phyloP scores from a whole-genome alignment of 306 rosid species.

The Cucurbita argyrosperma region DNA sequence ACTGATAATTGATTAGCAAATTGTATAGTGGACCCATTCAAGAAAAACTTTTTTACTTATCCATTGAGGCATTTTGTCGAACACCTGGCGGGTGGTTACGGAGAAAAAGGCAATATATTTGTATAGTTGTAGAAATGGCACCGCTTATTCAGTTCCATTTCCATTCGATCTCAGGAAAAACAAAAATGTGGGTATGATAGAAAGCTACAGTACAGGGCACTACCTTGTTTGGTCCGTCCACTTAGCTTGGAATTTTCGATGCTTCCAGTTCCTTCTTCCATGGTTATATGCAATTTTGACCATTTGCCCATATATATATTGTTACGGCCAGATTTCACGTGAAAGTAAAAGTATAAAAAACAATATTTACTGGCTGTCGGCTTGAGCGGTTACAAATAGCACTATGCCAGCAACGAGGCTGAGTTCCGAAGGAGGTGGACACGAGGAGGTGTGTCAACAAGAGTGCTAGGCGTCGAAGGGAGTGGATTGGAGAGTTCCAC shows the following conservation, averaged over 20 bases:
- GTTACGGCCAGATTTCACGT: too few relatives aligned
- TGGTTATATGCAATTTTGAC: not conserved
- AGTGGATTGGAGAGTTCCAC: too few relatives aligned
- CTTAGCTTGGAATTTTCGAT: conserved; percentile 1
- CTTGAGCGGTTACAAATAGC: too few relatives aligned
- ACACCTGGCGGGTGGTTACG: not conserved
- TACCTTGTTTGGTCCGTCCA: conserved; percentile 1
- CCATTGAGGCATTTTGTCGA: conserved; percentile 5
- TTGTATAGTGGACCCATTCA: conserved; percentile 1
- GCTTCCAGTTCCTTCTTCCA: not conserved
- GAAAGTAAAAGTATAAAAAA: too few relatives aligned
- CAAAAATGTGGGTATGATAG: not conserved
- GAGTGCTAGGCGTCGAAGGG: too few relatives aligned
- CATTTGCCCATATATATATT: not conserved
- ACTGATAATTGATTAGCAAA: not conserved
- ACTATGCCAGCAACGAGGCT: too few relatives aligned
- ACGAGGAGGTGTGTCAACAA: too few relatives aligned
- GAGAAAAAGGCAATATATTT: not conserved
- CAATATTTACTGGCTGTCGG: too few relatives aligned
- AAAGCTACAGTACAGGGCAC: not conserved
- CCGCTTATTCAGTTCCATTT: not conserved
- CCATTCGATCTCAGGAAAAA: not conserved
- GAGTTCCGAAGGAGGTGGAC: too few relatives aligned
- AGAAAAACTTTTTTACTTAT: not conserved
- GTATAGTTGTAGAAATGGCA: not conserved